Conservation (phyloP, 1,139 yeast genomes). For the Candida neerlandica region DNA sequence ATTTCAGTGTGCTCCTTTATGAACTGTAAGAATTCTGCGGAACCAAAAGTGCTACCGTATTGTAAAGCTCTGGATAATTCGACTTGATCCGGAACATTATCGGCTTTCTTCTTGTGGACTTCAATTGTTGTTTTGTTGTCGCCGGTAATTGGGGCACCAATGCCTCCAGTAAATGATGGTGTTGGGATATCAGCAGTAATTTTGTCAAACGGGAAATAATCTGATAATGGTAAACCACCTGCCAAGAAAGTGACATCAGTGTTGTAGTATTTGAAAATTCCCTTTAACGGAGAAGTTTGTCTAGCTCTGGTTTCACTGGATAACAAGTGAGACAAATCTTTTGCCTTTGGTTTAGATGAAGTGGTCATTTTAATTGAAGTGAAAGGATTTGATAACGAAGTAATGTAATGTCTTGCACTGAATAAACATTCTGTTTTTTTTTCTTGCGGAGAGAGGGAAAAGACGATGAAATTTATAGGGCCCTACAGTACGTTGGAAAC, state of each 20-base stretch:
- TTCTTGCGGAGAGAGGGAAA: not conserved
- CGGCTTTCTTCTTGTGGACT: constrained; percentile 44
- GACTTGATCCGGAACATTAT: constrained; percentile 50
- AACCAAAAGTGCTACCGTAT: constrained; percentile 86
- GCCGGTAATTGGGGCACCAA: constrained; percentile 63
- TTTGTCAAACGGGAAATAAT: constrained; percentile 88
- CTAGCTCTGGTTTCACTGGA: constrained; percentile 81
- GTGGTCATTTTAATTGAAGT: not conserved
- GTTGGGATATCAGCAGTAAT: constrained; percentile 69
- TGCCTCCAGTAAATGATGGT: constrained; percentile 76
- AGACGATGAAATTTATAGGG: not conserved
- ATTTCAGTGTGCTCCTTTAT: constrained; percentile 75
- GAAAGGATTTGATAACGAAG: not conserved
- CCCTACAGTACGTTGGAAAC: not conserved
- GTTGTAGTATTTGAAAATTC: constrained; percentile 76
- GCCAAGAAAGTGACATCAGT: constrained; percentile 88
- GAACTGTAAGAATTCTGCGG: constrained; percentile 65
- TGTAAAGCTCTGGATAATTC: constrained; percentile 87
- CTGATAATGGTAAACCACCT: constrained; percentile 92
- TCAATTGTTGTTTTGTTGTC: constrained; percentile 51
- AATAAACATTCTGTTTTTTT: not conserved
- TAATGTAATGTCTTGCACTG: not conserved
- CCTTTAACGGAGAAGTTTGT: constrained; percentile 77
- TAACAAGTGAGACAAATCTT: constrained; percentile 73
- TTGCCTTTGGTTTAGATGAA: constrained; percentile 31